These are phyloP conservation scores for Rhodocollybia butyracea DNA, from an alignment of 768 basidiomycete genomes.

Conservation along the genomic window DNA sequence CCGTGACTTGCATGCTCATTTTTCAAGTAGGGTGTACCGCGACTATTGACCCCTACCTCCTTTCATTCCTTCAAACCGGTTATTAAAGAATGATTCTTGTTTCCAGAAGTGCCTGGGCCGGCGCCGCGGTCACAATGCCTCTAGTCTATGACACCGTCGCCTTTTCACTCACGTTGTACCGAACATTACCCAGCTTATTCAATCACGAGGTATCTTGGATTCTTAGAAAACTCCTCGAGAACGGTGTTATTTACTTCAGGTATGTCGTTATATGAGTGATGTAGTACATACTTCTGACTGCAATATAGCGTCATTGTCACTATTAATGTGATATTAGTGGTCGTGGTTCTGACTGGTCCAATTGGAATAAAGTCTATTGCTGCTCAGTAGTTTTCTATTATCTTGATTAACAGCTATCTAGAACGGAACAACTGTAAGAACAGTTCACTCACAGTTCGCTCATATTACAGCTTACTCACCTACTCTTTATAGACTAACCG, in stretches of 20 bases:
- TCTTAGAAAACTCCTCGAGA: not conserved
- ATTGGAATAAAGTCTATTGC: not conserved
- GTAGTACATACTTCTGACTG: not conserved
- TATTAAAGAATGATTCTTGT: not conserved
- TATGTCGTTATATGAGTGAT: not conserved
- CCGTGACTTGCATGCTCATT: too few relatives aligned
- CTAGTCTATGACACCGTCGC: not conserved
- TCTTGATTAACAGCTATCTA: not conserved
- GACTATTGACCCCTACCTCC: not conserved
- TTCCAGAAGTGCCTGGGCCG: not conserved
- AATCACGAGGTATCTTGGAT: not conserved
- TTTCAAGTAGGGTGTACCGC: not conserved
- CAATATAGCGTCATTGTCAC: not conserved
- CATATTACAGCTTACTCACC: too few relatives aligned
- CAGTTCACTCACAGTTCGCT: too few relatives aligned
- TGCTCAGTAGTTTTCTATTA: not conserved
- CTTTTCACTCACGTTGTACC: not conserved
- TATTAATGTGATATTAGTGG: not conserved
- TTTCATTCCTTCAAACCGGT: not conserved
- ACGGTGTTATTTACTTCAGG: slow-evolving; percentile 1
- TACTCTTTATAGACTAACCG: too few relatives aligned
- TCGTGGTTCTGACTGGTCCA: not conserved
- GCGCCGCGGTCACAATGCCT: not conserved
- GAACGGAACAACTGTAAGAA: not conserved
- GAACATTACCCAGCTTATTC: not conserved